Percentiles rank a stretch among this genome's conserved stretches.
phyloP scores from a whole-genome alignment of 2,329 filamentous ascomycete genomes.

The Curvularia lunata region DNA sequence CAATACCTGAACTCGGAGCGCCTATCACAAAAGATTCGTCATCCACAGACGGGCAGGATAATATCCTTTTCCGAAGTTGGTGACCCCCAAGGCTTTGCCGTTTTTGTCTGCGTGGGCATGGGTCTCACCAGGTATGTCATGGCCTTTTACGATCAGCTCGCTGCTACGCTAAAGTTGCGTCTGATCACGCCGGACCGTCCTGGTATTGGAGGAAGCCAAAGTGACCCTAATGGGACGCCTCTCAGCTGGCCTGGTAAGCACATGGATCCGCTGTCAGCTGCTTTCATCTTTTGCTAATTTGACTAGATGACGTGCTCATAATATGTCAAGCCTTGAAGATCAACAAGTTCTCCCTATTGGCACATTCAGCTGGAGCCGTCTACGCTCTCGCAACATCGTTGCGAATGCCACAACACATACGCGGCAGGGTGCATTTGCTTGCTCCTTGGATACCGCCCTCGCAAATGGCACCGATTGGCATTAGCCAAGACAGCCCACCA shows the following conservation, averaged over 20 bases:
- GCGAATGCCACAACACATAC: conserved; percentile 94
- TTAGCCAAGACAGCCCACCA: conserved; percentile 75
- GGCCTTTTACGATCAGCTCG: conserved; percentile 96
- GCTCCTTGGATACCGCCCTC: conserved; percentile 96
- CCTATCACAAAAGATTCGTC: conserved; percentile 83
- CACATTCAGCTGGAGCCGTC: conserved; percentile 96
- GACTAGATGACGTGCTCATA: conserved; percentile 78
- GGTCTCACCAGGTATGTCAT: conserved; percentile 94
- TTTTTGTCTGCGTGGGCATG: conserved; percentile 98
- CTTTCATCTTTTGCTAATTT: conserved; percentile 51
- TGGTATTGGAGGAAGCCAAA: conserved; percentile 89
- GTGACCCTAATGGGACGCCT: conserved; percentile 83
- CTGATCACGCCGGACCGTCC: conserved; percentile 94
- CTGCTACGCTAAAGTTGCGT: conserved; percentile 82
- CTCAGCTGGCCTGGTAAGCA: conserved; percentile 87
- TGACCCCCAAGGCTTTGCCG: conserved; percentile 85
- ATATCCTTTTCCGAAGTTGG: conserved; percentile 98
- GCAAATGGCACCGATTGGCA: conserved; percentile 57
- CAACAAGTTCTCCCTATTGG: conserved; percentile 93
- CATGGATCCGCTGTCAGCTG: neutral
- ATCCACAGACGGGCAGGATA: conserved; percentile 82
- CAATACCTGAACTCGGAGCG: conserved; percentile 83
- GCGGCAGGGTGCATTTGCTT: conserved; percentile 89
- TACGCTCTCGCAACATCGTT: conserved; percentile 95
- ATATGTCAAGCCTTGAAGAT: conserved; percentile 93